Base-by-base conservation (phyloP, 176 grass and related monocot genomes). In the Tillandsia leiboldiana region DNA sequence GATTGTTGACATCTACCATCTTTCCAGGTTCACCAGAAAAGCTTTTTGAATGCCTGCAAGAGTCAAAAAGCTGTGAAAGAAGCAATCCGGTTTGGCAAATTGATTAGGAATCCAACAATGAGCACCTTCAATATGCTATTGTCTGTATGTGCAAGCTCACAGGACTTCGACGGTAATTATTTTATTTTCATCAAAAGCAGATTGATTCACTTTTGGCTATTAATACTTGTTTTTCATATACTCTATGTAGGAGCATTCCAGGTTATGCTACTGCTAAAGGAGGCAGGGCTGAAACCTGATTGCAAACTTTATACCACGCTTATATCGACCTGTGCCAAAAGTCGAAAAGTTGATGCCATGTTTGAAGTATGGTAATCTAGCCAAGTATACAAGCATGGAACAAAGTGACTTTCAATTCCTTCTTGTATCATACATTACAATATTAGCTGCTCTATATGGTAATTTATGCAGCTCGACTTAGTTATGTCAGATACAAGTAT, bases 91-190 rank as follows among this genome's bases (percentile, higher is more conserved):
- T 96, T 96, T 76, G 77, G 76, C 77, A 87, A 72, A 73, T 85
- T 96, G 75, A 92, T 96, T 69, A 63, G 66, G 71, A 79, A 81
- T 71, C 93, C 93, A 8, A 87, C 72, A 74, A 92, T 96, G 87
- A 96, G 89, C 80, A 96, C 93, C 50, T 96, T 92, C 81, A 96
- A 96, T 85, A 96, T 87, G 88, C 88, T 96, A 81, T 83, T 96
- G 70, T 96, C 93, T 23, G 93, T 96, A 53, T 96, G 93, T 71
- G 88, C 93, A 51, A 89, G 68, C 79, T 92, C 93, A 48, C 86
- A 92, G 82, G 86, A 92, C 78, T 96, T 85, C 85, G 76, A 92
- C 63, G 93, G 93, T 96, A 75, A 83, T 20, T 72, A 26, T 26
- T 79, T 52, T 51, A 73, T 62, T 62, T 10, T 53, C 10, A 9